phyloP scores from a whole-genome alignment of 371 early-diverging fungal genomes.

The Umbelopsis sp. region DNA sequence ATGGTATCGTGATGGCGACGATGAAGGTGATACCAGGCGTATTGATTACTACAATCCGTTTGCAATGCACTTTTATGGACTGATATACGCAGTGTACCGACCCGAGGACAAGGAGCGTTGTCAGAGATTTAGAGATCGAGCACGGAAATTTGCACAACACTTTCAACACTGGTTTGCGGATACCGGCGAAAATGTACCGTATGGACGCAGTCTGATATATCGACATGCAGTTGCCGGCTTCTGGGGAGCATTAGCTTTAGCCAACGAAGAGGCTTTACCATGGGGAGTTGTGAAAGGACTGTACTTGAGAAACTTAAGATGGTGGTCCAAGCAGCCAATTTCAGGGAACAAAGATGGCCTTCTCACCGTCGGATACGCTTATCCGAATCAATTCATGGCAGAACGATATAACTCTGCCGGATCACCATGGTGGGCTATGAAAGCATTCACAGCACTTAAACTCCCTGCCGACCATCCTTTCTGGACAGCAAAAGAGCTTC shows the following conservation, averaged over 20 bases:
- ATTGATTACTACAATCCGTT: slow-evolving; percentile 18
- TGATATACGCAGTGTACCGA: slow-evolving; percentile 12
- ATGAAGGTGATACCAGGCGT: neutral
- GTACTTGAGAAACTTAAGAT: slow-evolving; percentile 9
- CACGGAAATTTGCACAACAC: neutral
- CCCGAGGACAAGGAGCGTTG: slow-evolving; percentile 2
- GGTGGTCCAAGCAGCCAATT: slow-evolving; percentile 18
- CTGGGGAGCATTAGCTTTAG: slow-evolving; percentile 13
- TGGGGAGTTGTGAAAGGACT: slow-evolving; percentile 19
- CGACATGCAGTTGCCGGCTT: neutral
- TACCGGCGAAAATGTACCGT: neutral
- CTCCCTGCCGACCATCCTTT: slow-evolving; percentile 12
- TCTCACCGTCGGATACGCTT: slow-evolving; percentile 7
- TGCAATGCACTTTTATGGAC: slow-evolving; percentile 13
- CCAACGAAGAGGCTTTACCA: slow-evolving; percentile 12
- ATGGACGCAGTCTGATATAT: slow-evolving; percentile 17
- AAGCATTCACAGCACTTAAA: slow-evolving; percentile 12
- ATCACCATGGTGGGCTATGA: slow-evolving; percentile 11
- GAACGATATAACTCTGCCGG: slow-evolving; percentile 10
- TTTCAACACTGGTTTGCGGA: slow-evolving; percentile 19
- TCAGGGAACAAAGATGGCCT: neutral
- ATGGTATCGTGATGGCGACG: slow-evolving; percentile 14
- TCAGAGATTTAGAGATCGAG: slow-evolving; percentile 7
- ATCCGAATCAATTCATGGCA: slow-evolving; percentile 12
- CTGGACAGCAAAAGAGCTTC: slow-evolving; percentile 14